phyloP scores from a whole-genome alignment of 257 asterid species.

The Nicotiana tabacum region DNA sequence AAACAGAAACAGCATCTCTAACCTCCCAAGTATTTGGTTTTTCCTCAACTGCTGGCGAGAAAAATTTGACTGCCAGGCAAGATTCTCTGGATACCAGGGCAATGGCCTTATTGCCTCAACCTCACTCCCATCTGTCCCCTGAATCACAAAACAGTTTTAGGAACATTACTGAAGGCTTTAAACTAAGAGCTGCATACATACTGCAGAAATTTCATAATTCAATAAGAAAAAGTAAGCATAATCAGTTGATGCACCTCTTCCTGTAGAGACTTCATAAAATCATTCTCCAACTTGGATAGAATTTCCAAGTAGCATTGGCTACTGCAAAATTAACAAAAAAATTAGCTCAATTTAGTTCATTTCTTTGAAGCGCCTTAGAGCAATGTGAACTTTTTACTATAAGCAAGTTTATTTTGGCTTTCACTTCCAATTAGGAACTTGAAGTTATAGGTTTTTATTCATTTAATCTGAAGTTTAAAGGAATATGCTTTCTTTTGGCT shows the following conservation, averaged over 20 bases:
- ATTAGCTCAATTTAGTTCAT: neutral
- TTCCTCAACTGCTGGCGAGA: constrained; percentile 89
- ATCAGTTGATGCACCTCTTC: constrained; percentile 58
- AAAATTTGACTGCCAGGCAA: constrained; percentile 96
- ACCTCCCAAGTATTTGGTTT: constrained; percentile 84
- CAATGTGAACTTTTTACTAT: too few species aligned
- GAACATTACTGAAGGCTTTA: neutral
- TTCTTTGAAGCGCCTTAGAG: neutral
- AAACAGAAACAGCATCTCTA: constrained; percentile 17
- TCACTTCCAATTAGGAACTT: neutral
- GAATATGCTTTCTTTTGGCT: neutral
- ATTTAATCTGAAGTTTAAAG: neutral
- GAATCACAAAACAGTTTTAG: constrained; percentile 14
- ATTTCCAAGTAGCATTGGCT: constrained; percentile 75
- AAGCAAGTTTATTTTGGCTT: neutral
- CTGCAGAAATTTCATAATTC: neutral
- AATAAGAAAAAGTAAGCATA: neutral
- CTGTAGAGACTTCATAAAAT: constrained; percentile 67
- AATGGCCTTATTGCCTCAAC: constrained; percentile 73
- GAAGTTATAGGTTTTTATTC: neutral
- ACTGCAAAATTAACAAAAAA: constrained; percentile 43
- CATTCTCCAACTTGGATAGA: constrained; percentile 74
- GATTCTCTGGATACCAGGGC: constrained; percentile 94
- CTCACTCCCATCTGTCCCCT: constrained; percentile 71
- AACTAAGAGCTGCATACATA: neutral